Evolutionary conservation across 257 asterid species (phyloP).

Genomic region (Solanum bukasovii): DNA sequence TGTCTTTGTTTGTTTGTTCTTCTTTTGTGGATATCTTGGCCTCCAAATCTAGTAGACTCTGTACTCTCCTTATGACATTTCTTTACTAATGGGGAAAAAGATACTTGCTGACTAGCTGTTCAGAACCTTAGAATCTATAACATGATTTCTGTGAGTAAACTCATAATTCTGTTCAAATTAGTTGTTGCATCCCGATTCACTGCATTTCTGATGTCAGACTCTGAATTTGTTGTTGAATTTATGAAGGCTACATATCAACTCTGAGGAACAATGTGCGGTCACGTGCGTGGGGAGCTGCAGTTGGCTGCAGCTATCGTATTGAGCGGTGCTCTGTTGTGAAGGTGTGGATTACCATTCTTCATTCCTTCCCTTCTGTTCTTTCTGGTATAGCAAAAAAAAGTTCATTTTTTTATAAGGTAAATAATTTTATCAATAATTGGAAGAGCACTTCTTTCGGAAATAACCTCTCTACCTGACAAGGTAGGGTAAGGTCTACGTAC

Average conservation of each 20-base stretch:
- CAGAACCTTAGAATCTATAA: neutral
- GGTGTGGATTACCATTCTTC: conserved; percentile 37
- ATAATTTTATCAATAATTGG: neutral
- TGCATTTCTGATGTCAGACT: conserved; percentile 1
- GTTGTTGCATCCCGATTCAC: neutral
- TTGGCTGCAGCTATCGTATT: conserved; percentile 85
- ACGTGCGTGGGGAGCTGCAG: conserved; percentile 97
- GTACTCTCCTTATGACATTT: neutral
- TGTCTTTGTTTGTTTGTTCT: neutral
- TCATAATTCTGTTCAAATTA: neutral
- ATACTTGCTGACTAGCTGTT: neutral
- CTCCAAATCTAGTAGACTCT: neutral
- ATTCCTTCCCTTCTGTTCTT: neutral
- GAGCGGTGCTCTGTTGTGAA: conserved; percentile 82
- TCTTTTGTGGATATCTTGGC: neutral
- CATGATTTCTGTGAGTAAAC: neutral
- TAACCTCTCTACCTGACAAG: neutral
- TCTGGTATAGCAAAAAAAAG: neutral
- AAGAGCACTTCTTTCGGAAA: neutral
- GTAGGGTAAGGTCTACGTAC: neutral
- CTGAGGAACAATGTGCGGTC: conserved; percentile 95
- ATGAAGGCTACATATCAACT: conserved; percentile 74
- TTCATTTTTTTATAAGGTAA: neutral
- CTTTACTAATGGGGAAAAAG: neutral
- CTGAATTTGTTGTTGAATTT: conserved; percentile 3